Conservation (phyloP, 2,329 filamentous ascomycete species). For the Aspergillus intermedius region DNA sequence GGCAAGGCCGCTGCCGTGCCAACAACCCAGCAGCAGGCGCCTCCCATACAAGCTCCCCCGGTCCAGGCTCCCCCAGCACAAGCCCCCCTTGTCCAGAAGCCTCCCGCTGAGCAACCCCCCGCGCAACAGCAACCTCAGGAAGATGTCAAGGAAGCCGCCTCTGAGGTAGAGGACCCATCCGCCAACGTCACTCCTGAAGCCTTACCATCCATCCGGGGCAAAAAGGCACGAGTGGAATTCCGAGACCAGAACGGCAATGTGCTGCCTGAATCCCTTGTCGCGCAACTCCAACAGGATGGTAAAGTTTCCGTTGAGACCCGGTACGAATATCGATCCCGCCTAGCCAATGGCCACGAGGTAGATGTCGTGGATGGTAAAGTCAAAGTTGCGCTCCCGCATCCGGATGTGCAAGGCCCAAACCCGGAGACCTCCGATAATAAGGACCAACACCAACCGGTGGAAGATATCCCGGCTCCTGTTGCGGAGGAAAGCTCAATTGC, state of each 20-base stretch:
- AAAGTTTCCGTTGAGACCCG: constrained; percentile 94
- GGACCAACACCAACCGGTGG: constrained; percentile 27
- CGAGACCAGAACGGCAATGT: constrained; percentile 90
- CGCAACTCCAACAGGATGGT: constrained; percentile 63
- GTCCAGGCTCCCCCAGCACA: constrained; percentile 8
- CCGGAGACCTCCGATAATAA: constrained; percentile 47
- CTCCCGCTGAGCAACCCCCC: background rate
- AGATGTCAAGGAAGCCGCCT: constrained; percentile 16
- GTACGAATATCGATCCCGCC: constrained; percentile 86
- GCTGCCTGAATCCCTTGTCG: constrained; percentile 75
- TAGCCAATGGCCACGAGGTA: constrained; percentile 74
- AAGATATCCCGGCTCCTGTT: constrained; percentile 35
- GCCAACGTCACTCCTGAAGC: constrained; percentile 29
- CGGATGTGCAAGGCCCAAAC: constrained; percentile 52
- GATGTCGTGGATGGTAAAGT: constrained; percentile 31
- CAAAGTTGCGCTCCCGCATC: constrained; percentile 45
- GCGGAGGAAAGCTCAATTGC: constrained; percentile 31
- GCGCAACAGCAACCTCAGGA: constrained; percentile 10
- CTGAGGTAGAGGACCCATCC: constrained; percentile 17
- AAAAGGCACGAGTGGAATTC: constrained; percentile 85
- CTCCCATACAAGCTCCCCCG: constrained; percentile 8
- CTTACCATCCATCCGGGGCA: constrained; percentile 35
- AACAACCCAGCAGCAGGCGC: constrained; percentile 15
- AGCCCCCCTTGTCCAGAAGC: constrained; percentile 3
- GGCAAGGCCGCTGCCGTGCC: constrained; percentile 17